Conservation (phyloP, 1,139 yeast genomes). For the Sugiyamaella novakii region DNA sequence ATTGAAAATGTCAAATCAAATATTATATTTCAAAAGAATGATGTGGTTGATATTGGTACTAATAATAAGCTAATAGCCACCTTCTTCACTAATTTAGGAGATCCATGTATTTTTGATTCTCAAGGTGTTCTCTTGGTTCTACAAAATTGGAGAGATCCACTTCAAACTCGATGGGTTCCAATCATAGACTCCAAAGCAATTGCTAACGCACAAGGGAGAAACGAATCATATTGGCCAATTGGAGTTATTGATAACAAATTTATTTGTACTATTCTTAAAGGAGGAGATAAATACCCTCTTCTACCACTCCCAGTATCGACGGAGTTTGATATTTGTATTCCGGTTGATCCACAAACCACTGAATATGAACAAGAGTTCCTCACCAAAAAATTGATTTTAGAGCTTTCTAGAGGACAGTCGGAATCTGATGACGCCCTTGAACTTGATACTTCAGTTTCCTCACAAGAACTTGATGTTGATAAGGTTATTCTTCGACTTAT, state of each 20-base stretch:
- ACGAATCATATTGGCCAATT: slow-evolving; percentile 76
- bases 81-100: slow-evolving; percentile 80
- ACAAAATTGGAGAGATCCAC: slow-evolving; percentile 70
- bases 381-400: slow-evolving; percentile 32
- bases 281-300: slow-evolving; percentile 51
- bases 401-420: slow-evolving; percentile 32
- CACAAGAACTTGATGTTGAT: slow-evolving; percentile 52
- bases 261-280: slow-evolving; percentile 73
- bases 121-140: slow-evolving; percentile 72
- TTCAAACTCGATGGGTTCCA: slow-evolving; percentile 88
- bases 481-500: slow-evolving; percentile 73
- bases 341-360: slow-evolving; percentile 41
- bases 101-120: slow-evolving; percentile 82
- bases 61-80: slow-evolving; percentile 51
- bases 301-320: slow-evolving; percentile 84
- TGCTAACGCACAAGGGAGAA: slow-evolving; percentile 52
- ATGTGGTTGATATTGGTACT: slow-evolving; percentile 39
- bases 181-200: slow-evolving; percentile 61
- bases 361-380: slow-evolving; percentile 30
- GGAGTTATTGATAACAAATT: slow-evolving; percentile 72
- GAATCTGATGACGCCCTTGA: slow-evolving; percentile 39
- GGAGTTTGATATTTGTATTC: slow-evolving; percentile 70
- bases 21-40: slow-evolving; percentile 46
- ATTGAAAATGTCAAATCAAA: slow-evolving; percentile 43
- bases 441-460: slow-evolving; percentile 33